Evolutionary conservation across 805 yeast genomes (phyloP).

Genomic region (Kodamaea restingae): DNA sequence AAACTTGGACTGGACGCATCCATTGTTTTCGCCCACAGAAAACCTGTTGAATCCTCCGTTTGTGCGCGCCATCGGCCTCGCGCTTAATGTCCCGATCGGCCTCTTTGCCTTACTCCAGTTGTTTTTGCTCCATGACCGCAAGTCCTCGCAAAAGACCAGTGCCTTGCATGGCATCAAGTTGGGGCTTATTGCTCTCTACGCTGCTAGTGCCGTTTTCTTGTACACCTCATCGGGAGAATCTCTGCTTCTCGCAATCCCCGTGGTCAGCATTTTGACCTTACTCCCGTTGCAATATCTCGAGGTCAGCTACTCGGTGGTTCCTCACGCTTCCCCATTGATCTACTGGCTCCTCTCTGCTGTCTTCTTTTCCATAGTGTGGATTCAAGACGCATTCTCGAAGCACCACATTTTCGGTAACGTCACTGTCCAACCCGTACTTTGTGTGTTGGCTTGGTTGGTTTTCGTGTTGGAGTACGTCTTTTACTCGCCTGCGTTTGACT

Average conservation of each 20-base stretch:
- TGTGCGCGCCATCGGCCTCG: constrained; percentile 12
- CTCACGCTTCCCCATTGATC: constrained; percentile 20
- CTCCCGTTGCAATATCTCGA: constrained; percentile 24
- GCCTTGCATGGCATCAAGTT: constrained; percentile 14
- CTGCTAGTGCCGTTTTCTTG: neutral
- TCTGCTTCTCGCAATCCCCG: neutral
- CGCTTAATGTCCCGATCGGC: constrained; percentile 13
- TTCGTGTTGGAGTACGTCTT: constrained; percentile 16
- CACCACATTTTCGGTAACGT: constrained; percentile 13
- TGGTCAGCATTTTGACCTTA: constrained; percentile 9
- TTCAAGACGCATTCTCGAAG: constrained; percentile 20
- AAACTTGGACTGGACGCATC: constrained; percentile 12
- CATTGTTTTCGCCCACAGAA: constrained; percentile 17
- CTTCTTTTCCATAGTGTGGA: constrained; percentile 10
- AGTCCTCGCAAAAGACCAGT: constrained; percentile 14
- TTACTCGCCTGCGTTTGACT: constrained; percentile 21
- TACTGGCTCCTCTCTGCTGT: constrained; percentile 19
- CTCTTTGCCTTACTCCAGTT: constrained; percentile 15
- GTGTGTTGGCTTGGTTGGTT: constrained; percentile 12
- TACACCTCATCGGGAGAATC: neutral
- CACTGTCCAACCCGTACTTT: neutral
- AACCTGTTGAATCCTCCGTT: constrained; percentile 25
- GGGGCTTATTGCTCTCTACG: constrained; percentile 8
- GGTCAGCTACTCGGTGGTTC: constrained; percentile 18
- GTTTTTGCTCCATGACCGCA: constrained; percentile 10